A percentile compares a stretch with the other conserved stretches of the same genome.
These are phyloP conservation scores for Yarrowia divulgata DNA, from an alignment of 805 yeast genomes.

Conservation along the genomic window DNA sequence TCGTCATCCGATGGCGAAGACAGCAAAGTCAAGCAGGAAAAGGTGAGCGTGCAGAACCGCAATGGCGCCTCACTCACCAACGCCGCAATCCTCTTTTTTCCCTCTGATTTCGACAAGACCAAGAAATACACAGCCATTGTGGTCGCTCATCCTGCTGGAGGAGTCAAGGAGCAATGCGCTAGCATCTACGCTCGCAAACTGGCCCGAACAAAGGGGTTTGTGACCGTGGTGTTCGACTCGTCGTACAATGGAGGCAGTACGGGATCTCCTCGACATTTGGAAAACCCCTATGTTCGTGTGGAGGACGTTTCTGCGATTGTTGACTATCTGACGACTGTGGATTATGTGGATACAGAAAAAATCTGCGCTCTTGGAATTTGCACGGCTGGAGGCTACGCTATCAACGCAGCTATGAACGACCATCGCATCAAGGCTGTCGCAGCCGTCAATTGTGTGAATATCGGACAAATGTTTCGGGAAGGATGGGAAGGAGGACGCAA, in stretches of 20 bases:
- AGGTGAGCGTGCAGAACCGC: neutral
- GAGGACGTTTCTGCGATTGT: slow-evolving; percentile 41
- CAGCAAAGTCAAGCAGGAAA: neutral
- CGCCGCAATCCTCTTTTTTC: slow-evolving; percentile 24
- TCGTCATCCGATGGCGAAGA: slow-evolving; percentile 11
- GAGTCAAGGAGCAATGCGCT: slow-evolving; percentile 42
- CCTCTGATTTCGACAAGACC: slow-evolving; percentile 30
- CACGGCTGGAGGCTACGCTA: slow-evolving; percentile 41
- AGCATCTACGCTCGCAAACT: slow-evolving; percentile 40
- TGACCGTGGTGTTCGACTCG: slow-evolving; percentile 41
- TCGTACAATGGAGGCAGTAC: slow-evolving; percentile 41
- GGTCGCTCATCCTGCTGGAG: slow-evolving; percentile 40
- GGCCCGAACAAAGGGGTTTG: slow-evolving; percentile 34
- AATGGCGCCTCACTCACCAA: slow-evolving; percentile 6
- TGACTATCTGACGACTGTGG: slow-evolving; percentile 35
- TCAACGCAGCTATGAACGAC: slow-evolving; percentile 41
- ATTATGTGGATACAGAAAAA: slow-evolving; percentile 35
- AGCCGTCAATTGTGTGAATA: slow-evolving; percentile 38
- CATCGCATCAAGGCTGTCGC: slow-evolving; percentile 40
- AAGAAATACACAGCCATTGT: slow-evolving; percentile 41
- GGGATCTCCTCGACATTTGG: slow-evolving; percentile 41
- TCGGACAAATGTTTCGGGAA: slow-evolving; percentile 37
- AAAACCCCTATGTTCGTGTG: slow-evolving; percentile 40
- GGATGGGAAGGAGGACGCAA: slow-evolving; percentile 23
- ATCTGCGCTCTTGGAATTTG: slow-evolving; percentile 42